Conservation (phyloP, 176 grass and related monocot species). For the Lolium multiflorum region DNA sequence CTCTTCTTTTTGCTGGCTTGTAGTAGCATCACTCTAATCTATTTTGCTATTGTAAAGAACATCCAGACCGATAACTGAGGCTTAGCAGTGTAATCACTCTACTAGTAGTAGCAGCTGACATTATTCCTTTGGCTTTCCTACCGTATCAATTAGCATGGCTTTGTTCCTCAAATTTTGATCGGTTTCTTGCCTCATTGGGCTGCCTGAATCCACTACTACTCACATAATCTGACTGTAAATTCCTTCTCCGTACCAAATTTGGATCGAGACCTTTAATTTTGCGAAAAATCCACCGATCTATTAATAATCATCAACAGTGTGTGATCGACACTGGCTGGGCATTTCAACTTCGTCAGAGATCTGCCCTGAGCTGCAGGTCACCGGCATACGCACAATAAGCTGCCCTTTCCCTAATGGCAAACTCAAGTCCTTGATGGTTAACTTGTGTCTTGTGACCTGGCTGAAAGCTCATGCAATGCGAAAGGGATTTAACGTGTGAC, state of each 20-base stretch:
- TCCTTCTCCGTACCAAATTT: background rate
- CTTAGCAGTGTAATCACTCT: too few species aligned
- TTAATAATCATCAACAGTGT: too few species aligned
- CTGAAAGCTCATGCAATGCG: too few species aligned
- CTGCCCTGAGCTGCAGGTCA: background rate
- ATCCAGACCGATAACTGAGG: too few species aligned
- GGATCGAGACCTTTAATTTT: background rate
- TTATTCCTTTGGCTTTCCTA: too few species aligned
- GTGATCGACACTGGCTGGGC: background rate
- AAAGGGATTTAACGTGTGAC: background rate
- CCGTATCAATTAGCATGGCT: background rate
- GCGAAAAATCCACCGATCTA: too few species aligned
- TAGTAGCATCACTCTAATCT: too few species aligned
- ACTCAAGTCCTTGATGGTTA: background rate
- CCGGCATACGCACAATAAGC: background rate
- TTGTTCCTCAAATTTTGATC: background rate
- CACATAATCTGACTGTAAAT: background rate
- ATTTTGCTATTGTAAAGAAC: too few species aligned
- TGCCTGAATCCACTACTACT: background rate
- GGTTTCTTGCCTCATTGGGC: background rate
- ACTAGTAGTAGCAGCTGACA: too few species aligned
- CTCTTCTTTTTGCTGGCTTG: too few species aligned
- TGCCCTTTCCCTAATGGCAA: background rate
- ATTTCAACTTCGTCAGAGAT: constrained; percentile 28
- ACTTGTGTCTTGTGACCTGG: too few species aligned